phyloP scores from a whole-genome alignment of 441 rosid species.

The Pelargonium citronellum region DNA sequence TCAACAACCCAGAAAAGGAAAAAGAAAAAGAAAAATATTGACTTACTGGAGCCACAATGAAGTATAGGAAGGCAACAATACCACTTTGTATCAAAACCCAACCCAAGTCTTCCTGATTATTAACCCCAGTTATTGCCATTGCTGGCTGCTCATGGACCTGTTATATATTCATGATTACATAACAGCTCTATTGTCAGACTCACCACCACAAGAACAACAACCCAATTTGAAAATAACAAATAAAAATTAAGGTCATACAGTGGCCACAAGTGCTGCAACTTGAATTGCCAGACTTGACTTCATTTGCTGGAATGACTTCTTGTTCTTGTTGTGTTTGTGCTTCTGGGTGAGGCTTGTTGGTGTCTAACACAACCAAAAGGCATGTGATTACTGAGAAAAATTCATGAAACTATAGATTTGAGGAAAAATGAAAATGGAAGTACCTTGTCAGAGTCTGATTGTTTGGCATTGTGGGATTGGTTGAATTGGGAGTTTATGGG shows the following conservation, averaged over 20 bases:
- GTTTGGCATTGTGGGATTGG: constrained; percentile 19
- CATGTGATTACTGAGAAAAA: neutral
- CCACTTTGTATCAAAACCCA: constrained; percentile 42
- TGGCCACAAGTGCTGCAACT: constrained; percentile 48
- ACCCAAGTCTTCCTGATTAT: constrained; percentile 48
- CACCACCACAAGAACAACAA: neutral
- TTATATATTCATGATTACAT: neutral
- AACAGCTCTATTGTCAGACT: neutral
- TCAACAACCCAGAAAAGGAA: neutral
- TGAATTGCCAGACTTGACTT: constrained; percentile 46
- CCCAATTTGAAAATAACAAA: no score
- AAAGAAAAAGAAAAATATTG: neutral
- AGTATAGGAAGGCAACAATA: constrained; percentile 53
- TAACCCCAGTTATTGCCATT: constrained; percentile 75
- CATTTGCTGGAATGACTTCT: constrained; percentile 27
- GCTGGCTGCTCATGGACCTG: constrained; percentile 64
- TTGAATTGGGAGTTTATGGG: constrained; percentile 25
- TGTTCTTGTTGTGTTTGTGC: no score
- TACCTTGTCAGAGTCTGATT: constrained; percentile 20
- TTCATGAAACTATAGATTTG: neutral
- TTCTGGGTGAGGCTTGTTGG: constrained; percentile 29
- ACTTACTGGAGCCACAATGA: constrained; percentile 69
- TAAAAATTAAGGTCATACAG: constrained; percentile 30
- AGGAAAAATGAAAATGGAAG: neutral
- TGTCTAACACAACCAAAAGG: constrained; percentile 1